Evolutionary conservation across 495 filamentous ascomycete genomes (phyloP), one percentile per base, ranked within the genome.

Genomic region (Tuber microsphaerosporum): DNA sequence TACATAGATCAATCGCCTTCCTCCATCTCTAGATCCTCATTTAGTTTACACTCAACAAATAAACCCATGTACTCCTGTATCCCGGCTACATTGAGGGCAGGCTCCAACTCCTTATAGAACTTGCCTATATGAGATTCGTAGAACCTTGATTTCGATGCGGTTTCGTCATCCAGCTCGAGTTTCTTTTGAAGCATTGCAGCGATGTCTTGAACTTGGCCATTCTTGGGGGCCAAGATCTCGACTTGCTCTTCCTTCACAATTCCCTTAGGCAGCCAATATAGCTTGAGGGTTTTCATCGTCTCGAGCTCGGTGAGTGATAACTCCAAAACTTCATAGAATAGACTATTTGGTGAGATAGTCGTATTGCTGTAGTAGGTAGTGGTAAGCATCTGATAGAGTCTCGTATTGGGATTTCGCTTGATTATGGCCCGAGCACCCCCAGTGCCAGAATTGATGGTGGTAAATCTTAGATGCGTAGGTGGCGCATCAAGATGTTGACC

Each of bases 221-320:
- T 91, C 81, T 95, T 96, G 73, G 92, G 89, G 39, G 97, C 92
- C 65, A 98, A 87, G 42, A 97, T 83, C 75, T 97, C 94, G 74
- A 88, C 89, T 8, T 86, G 83, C 77, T 97, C 92, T 89, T 97
- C 93, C 86, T 97, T 98, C 8, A 88, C 87, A 76, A 97, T 91
- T 37, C 96, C 95, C 75, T 99, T 95, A 39, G 90, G 91, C 56
- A 99, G 86, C 89, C 91, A 93, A 10, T 87, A 91, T 61, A 99
- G 84, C 82, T 92, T 93, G 77, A 97, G 84, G 74, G 83, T 87
- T 84, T 94, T 97, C 85, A 95, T 94, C 43, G 91, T 94, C 79
- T 99, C 96, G 48, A 93, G 87, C 82, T 99, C 96, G 71, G 91
- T 93, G 70, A 99, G 85, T 75, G 92, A 97, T 85, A 97, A 93